These are phyloP conservation scores for Lasiosphaeriaceae sp. DNA, from an alignment of 495 filamentous ascomycete genomes.

Conservation along the genomic window DNA sequence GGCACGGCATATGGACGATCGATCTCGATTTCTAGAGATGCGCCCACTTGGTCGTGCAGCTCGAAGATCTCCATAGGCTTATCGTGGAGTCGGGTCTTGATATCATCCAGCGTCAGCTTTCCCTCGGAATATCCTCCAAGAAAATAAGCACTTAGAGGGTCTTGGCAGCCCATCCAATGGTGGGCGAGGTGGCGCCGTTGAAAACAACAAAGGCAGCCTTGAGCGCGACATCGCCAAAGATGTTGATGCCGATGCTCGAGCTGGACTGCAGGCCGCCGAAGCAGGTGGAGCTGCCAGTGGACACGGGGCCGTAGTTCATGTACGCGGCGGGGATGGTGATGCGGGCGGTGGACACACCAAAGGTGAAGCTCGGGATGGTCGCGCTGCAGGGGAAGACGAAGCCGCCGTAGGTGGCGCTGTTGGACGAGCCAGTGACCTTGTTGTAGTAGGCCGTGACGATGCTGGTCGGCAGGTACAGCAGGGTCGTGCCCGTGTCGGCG, in stretches of 20 bases:
- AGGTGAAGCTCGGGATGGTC: conserved; percentile 59
- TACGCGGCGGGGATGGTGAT: conserved; percentile 54
- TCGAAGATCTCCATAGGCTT: conserved; percentile 85
- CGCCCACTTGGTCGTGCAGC: conserved; percentile 75
- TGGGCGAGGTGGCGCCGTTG: conserved; percentile 32
- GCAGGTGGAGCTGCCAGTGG: conserved; percentile 38
- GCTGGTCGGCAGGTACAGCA: conserved; percentile 56
- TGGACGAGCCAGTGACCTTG: conserved; percentile 49
- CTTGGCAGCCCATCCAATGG: conserved; percentile 54
- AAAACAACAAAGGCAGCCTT: conserved; percentile 74
- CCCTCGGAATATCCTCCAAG: conserved; percentile 51
- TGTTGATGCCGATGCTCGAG: conserved; percentile 57
- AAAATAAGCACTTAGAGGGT: neutral
- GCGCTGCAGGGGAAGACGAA: conserved; percentile 66
- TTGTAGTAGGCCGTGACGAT: conserved; percentile 65
- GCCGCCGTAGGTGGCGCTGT: conserved; percentile 54
- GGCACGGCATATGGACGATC: conserved; percentile 61
- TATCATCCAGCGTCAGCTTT: conserved; percentile 68
- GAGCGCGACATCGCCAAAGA: conserved; percentile 73
- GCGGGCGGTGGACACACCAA: conserved; percentile 49
- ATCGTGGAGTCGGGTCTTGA: conserved; percentile 68
- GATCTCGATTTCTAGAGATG: conserved; percentile 72
- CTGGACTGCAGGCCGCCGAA: conserved; percentile 57
- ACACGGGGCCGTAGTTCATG: conserved; percentile 53
- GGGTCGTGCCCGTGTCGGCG: conserved; percentile 71